Base-by-base conservation (phyloP, 106 monocot species). In the Acorus calamus region DNA sequence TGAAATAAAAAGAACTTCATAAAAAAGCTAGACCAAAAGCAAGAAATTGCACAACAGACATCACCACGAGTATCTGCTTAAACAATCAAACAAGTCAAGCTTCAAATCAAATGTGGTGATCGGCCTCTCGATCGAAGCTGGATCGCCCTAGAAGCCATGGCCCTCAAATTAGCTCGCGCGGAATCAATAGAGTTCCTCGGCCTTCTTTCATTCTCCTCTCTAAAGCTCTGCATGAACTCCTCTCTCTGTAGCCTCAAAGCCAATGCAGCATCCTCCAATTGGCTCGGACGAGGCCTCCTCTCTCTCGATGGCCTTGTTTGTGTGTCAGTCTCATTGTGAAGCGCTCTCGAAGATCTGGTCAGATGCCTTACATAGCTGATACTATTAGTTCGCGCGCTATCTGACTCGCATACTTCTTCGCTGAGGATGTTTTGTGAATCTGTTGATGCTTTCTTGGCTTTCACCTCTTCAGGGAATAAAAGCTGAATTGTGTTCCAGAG, bases 401-500 rank as follows among this genome's bases (percentile, higher is more conserved):
- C 44, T 6, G 4, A 64, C 5, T 13, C 48, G 49, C 8, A 28
- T n/a, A n/a, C n/a, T n/a, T n/a, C n/a, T 2, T 50, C 52, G 2
- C 12, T 44, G 28, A 28, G 0, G 28, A 28, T 28, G 49, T 8
- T 46, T 4, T 8, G 46, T 47, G 63, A n/a, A 47, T 45, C 11
- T 7, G 65, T 13, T 3, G 59, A 43, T 4, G 58, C 48, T 47
- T 64, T 94, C 65, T 90, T 82, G 42, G 78, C 69, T 65, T 80
- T 84, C 1, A 84, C 66, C 52, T 96, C 94, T 0, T 74, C 66
- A 3, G 94, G 94, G 72, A 96, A 90, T 42, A 96, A 71, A 46
- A 96, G 87, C 54, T 96, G 90, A 8, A 96, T 87, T 11, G 94
- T 96, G 80, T 87, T 91, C 88, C 92, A 92, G 6, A 92, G 87